These are phyloP conservation scores for Termitomyces sp. DNA, from an alignment of 768 basidiomycete genomes.

Conservation along the genomic window DNA sequence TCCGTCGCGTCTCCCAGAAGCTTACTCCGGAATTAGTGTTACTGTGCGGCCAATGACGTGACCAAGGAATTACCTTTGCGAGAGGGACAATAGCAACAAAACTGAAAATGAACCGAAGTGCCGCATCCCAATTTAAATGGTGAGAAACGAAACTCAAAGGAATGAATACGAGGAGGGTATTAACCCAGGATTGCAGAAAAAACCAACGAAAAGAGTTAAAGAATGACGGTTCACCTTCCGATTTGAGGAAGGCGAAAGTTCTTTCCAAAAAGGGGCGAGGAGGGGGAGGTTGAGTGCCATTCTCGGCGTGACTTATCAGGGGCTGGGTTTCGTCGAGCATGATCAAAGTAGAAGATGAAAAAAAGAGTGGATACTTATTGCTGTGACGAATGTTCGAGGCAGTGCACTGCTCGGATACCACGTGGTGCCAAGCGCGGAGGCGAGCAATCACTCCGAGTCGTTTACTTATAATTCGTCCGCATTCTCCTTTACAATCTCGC, in stretches of 20 bases:
- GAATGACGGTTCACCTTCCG: slow-evolving; percentile 68
- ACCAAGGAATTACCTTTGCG: slow-evolving; percentile 57
- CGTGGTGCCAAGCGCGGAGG: not conserved
- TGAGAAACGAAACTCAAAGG: slow-evolving; percentile 71
- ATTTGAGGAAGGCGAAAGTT: slow-evolving; percentile 39
- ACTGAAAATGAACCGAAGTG: slow-evolving; percentile 68
- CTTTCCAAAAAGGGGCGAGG: slow-evolving; percentile 24
- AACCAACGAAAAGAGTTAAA: slow-evolving; percentile 55
- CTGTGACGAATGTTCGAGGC: slow-evolving; percentile 11
- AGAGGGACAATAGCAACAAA: slow-evolving; percentile 86
- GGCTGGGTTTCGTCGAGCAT: slow-evolving; percentile 29
- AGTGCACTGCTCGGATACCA: slow-evolving; percentile 19
- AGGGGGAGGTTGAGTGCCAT: not conserved
- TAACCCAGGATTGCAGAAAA: slow-evolving; percentile 66
- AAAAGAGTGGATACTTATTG: not conserved
- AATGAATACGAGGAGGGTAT: slow-evolving; percentile 76
- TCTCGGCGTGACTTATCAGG: slow-evolving; percentile 1
- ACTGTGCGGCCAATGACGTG: not conserved
- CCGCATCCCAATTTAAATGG: slow-evolving; percentile 71
- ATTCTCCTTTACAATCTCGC: slow-evolving; percentile 42
- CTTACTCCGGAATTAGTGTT: slow-evolving; percentile 29
- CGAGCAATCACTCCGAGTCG: not conserved
- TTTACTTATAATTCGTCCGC: slow-evolving; percentile 41
- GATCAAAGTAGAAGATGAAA: slow-evolving; percentile 4
- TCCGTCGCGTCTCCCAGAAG: slow-evolving; percentile 82